Evolutionary conservation across 352 stramenopile genomes (phyloP).

Genomic region (Phytophthora idaei): DNA sequence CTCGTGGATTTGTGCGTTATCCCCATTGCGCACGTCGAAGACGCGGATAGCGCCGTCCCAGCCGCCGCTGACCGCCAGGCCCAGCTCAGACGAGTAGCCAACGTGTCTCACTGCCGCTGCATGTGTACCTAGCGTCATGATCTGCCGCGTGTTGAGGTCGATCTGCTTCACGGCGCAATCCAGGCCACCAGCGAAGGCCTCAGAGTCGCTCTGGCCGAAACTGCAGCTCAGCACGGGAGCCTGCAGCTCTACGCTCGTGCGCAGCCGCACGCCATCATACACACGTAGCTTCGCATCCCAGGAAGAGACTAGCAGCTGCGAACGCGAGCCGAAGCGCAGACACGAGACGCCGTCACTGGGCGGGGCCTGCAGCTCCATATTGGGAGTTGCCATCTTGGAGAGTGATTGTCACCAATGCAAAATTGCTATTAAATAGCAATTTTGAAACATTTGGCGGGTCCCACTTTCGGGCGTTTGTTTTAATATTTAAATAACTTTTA

Average conservation of each 20-base stretch:
- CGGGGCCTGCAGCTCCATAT: constrained; percentile 69
- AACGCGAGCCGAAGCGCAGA: constrained; percentile 73
- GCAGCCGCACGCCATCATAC: constrained; percentile 65
- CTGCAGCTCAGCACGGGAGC: constrained; percentile 71
- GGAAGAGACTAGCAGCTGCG: constrained; percentile 72
- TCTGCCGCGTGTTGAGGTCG: constrained; percentile 55
- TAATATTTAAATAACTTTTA: no score
- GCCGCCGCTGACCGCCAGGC: constrained; percentile 60
- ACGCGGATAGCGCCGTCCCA: constrained; percentile 74
- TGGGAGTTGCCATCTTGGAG: constrained; percentile 13
- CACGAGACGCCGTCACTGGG: constrained; percentile 86
- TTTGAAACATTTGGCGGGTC: no score
- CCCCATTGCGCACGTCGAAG: constrained; percentile 70
- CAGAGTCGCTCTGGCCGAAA: constrained; percentile 60
- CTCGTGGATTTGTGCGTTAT: constrained; percentile 55
- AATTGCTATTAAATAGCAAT: no score
- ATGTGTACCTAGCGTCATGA: constrained; percentile 47
- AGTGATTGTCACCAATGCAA: constrained; percentile 6
- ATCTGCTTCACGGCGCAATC: constrained; percentile 67
- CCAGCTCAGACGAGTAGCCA: constrained; percentile 63
- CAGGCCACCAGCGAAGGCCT: constrained; percentile 78
- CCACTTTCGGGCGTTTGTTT: no score
- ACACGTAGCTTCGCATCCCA: constrained; percentile 81
- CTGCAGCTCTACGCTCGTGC: constrained; percentile 71
- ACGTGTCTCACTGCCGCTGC: constrained; percentile 57